Base-by-base conservation (phyloP, 2,329 filamentous ascomycete genomes). In the Aspergillus persii region DNA sequence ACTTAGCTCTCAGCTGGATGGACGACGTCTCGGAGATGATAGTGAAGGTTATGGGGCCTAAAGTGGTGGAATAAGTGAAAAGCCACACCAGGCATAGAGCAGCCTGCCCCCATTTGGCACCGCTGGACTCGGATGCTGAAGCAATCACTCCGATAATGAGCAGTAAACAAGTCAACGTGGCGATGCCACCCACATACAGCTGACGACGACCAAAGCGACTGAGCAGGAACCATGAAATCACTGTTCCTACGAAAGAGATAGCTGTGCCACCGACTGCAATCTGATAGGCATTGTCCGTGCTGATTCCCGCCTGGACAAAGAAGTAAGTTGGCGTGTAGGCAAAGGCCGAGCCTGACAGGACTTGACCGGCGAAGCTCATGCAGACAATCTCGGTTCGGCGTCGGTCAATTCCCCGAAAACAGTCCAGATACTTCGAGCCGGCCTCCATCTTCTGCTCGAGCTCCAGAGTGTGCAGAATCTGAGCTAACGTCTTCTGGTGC, bases 201-300 rank as follows among this genome's bases (percentile, higher is more conserved):
- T 70, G 75, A 6, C 78, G 75, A 3, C 78, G 74, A 3, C 77
- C 78, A 26, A 75, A 68, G 30, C 69, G 66, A 7, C 64, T 64
- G 58, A 79, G 73, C 47, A 76, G 57, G 62, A 72, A 73, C 82
- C 82, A 85, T 3, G 82, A 83, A 0, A 78, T 74, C 1, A 77
- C 71, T 0, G 82, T 84, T 2, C 82, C 83, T 85, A 53, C 80
- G 84, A 62, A 88, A 87, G 69, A 87, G 82, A 59, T 68, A 11
- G 58, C 58, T 1, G 67, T 69, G 23, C 64, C 68, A 3, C 86
- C 86, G 6, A 79, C 63, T 1, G 73, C 71, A 2, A 79, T 62
- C 27, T 71, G 66, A 66, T 77, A 80, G 0, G 76, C 69, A 8
- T 68, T 66, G 8, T 54, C 58, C 1, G 60, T 54, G n/a, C 62